phyloP scores from a whole-genome alignment of 2,329 filamentous ascomycete species.

The Parastagonospora nodorum region DNA sequence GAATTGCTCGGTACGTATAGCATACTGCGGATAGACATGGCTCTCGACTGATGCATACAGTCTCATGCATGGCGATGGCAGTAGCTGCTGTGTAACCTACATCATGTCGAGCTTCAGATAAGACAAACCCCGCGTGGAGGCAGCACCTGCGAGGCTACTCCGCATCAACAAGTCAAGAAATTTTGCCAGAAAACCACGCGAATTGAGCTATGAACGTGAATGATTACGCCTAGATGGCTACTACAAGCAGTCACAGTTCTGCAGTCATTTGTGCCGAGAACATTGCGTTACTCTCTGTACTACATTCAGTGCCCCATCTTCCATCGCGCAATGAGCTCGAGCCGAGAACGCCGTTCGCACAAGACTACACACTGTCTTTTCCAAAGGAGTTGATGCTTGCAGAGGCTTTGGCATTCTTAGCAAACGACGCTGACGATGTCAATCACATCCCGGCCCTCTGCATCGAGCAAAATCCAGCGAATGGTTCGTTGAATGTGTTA shows the following conservation, averaged over 20 bases:
- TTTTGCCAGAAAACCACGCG: too few relatives aligned
- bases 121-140: too few relatives aligned
- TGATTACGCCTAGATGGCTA: not conserved
- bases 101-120: too few relatives aligned
- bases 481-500: slow-evolving; percentile 2
- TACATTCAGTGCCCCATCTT: slow-evolving; percentile 2
- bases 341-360: not conserved
- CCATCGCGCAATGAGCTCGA: slow-evolving; percentile 2
- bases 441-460: slow-evolving; percentile 14
- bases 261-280: slow-evolving; percentile 4
- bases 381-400: slow-evolving; percentile 1
- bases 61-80: too few relatives aligned
- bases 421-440: slow-evolving; percentile 3
- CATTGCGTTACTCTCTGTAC: slow-evolving; percentile 5
- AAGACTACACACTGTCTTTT: slow-evolving; percentile 3
- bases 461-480: slow-evolving; percentile 1
- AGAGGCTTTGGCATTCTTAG: slow-evolving; percentile 9
- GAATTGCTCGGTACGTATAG: too few relatives aligned
- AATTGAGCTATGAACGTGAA: too few relatives aligned
- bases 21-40: too few relatives aligned
- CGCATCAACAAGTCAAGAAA: too few relatives aligned
- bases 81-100: too few relatives aligned
- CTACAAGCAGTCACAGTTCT: not conserved
- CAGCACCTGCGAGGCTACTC: too few relatives aligned
- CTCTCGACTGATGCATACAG: too few relatives aligned